phyloP scores from a whole-genome alignment of 2,329 filamentous ascomycete species.

The Trichoderma guizhouense region DNA sequence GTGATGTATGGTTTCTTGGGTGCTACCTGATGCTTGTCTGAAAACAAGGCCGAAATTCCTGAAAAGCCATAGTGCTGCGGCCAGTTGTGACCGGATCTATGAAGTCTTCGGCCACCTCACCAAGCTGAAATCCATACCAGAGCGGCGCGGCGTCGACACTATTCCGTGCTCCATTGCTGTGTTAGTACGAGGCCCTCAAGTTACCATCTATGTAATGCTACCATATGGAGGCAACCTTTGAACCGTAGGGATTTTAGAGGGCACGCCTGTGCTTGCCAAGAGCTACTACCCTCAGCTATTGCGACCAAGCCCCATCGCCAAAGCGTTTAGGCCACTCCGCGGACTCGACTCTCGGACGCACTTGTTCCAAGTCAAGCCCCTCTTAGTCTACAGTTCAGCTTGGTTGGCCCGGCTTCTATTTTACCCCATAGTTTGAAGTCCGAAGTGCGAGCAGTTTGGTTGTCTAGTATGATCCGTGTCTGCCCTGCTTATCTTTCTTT shows the following conservation, averaged over 20 bases:
- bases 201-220: neutral
- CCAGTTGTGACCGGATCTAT: neutral
- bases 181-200: neutral
- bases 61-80: neutral
- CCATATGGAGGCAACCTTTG: neutral
- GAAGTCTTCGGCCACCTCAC: neutral
- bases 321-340: neutral
- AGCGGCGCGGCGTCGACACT: neutral
- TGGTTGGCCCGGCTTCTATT: neutral
- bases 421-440: neutral
- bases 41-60: neutral
- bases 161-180: neutral
- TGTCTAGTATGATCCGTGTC: neutral
- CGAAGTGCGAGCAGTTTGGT: neutral
- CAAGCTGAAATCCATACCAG: neutral
- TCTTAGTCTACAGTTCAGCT: neutral
- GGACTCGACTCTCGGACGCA: neutral
- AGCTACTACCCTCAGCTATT: slow-evolving; percentile 3
- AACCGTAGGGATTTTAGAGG: neutral
- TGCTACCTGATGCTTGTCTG: neutral
- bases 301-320: neutral
- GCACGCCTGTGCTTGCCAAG: slow-evolving; percentile 7
- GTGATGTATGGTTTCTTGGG: neutral
- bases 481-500: neutral
- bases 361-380: neutral